Evolutionary conservation across 2,329 filamentous ascomycete genomes (phyloP).

Genomic region (Stagonosporopsis tanaceti): DNA sequence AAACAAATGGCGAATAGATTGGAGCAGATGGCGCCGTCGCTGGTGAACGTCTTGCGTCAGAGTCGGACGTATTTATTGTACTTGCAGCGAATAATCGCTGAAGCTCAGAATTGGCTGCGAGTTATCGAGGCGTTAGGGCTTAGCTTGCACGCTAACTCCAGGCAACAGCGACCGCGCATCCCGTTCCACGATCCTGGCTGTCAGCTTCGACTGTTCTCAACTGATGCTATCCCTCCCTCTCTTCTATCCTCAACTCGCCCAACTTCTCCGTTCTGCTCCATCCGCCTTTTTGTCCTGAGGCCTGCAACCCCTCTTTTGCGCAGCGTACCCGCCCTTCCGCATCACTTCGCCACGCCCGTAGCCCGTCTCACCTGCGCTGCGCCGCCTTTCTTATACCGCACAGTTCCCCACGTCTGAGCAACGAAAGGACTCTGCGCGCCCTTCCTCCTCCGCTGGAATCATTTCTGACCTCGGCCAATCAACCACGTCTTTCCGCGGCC

Average conservation of each 20-base stretch:
- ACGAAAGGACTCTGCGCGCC: constrained; percentile 38
- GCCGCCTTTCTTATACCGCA: constrained; percentile 46
- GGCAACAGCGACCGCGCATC: constrained; percentile 30
- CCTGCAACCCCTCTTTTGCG: constrained; percentile 34
- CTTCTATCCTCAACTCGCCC: constrained; percentile 31
- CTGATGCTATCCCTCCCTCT: constrained; percentile 22
- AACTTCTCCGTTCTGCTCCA: constrained; percentile 27
- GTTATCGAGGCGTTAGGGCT: constrained; percentile 30
- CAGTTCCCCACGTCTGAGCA: constrained; percentile 28
- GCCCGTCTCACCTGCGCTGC: constrained; percentile 41
- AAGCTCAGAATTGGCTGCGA: constrained; percentile 29
- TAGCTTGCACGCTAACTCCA: constrained; percentile 26
- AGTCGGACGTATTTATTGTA: constrained; percentile 24
- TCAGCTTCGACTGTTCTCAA: constrained; percentile 20
- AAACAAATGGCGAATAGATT: constrained; percentile 20
- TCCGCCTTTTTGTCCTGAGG: constrained; percentile 38
- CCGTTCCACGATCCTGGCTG: constrained; percentile 19
- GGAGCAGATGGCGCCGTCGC: constrained; percentile 17
- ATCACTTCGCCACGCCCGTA: constrained; percentile 35
- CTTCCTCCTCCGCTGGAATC: constrained; percentile 33
- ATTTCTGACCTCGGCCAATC: constrained; percentile 22
- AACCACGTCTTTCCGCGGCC: constrained; percentile 16
- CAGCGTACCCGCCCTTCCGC: constrained; percentile 34
- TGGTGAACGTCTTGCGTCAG: constrained; percentile 26
- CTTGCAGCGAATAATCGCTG: constrained; percentile 34